Evolutionary conservation across 352 stramenopile genomes (phyloP).

Genomic region (Peronospora tabacina): DNA sequence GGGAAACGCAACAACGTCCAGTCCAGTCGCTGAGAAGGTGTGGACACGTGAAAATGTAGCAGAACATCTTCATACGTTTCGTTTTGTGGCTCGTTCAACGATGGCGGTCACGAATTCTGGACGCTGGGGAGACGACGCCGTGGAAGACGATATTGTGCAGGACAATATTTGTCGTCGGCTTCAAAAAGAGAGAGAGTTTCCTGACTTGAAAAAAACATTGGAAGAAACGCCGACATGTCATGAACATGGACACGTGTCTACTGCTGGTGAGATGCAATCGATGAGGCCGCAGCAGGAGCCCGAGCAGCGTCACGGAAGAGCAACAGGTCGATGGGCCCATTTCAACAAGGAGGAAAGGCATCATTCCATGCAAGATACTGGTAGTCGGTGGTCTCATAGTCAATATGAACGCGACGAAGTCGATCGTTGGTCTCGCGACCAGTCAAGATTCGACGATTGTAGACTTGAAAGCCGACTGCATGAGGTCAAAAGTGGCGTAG

Average conservation of each 20-base stretch:
- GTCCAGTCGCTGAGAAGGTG: slow-evolving; percentile 11
- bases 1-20: background rate
- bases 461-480: background rate
- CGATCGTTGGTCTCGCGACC: slow-evolving; percentile 12
- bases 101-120: slow-evolving; percentile 21
- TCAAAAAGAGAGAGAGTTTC: slow-evolving; percentile 36
- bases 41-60: slow-evolving; percentile 28
- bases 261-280: slow-evolving; percentile 4
- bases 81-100: background rate
- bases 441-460: slow-evolving; percentile 5
- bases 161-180: slow-evolving; percentile 22
- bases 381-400: slow-evolving; percentile 10
- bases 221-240: slow-evolving; percentile 14
- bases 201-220: slow-evolving; percentile 28
- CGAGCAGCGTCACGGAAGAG: slow-evolving; percentile 19
- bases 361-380: slow-evolving; percentile 4
- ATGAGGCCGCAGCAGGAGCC: slow-evolving; percentile 2
- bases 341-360: slow-evolving; percentile 13
- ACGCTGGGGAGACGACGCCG: slow-evolving; percentile 66
- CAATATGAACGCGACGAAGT: slow-evolving; percentile 6
- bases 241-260: slow-evolving; percentile 2
- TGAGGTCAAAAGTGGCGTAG: background rate
- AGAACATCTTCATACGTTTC: slow-evolving; percentile 18
- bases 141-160: slow-evolving; percentile 51
- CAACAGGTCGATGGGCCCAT: slow-evolving; percentile 22